A percentile compares a stretch with the other conserved stretches of the same genome.
Evolutionary conservation across 805 yeast species (phyloP).

Genomic region (Priceomyces haplophilus): DNA sequence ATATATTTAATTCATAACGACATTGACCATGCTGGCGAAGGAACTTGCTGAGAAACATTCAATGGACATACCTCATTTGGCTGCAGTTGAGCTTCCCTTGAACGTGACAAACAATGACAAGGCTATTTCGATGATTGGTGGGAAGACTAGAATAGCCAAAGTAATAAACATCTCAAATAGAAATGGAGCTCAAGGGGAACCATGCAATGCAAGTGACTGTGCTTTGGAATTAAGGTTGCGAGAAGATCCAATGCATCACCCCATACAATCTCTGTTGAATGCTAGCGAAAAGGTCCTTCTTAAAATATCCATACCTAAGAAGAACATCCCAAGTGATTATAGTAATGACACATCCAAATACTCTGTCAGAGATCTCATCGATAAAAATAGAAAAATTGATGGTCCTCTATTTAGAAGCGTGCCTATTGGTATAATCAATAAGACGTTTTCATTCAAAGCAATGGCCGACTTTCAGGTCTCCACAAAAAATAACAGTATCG

Average conservation of each 20-base stretch:
- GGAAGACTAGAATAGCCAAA: slow-evolving; percentile 40
- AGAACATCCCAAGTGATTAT: slow-evolving; percentile 39
- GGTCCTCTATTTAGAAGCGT: slow-evolving; percentile 39
- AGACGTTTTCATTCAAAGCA: slow-evolving; percentile 74
- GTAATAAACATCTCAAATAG: slow-evolving; percentile 38
- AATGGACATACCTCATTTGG: slow-evolving; percentile 69
- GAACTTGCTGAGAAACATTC: slow-evolving; percentile 51
- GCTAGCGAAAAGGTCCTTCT: slow-evolving; percentile 56
- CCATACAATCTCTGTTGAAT: slow-evolving; percentile 53
- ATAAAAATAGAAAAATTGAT: slow-evolving; percentile 25
- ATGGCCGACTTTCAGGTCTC: slow-evolving; percentile 84
- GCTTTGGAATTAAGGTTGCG: slow-evolving; percentile 41
- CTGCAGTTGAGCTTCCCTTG: slow-evolving; percentile 78
- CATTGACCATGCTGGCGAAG: slow-evolving; percentile 6
- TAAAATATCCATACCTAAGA: slow-evolving; percentile 60
- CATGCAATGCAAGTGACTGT: slow-evolving; percentile 27
- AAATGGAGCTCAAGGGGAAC: slow-evolving; percentile 13
- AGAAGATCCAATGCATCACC: slow-evolving; percentile 53
- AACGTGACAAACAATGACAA: slow-evolving; percentile 57
- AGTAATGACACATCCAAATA: slow-evolving; percentile 29
- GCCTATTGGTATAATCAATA: slow-evolving; percentile 67
- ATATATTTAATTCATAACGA: too few relatives aligned
- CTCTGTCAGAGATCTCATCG: slow-evolving; percentile 40
- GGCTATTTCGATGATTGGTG: slow-evolving; percentile 73
- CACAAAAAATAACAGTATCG: slow-evolving; percentile 49